Evolutionary conservation across 768 basidiomycete genomes (phyloP).

Genomic region (Hysterangium stoloniferum): DNA sequence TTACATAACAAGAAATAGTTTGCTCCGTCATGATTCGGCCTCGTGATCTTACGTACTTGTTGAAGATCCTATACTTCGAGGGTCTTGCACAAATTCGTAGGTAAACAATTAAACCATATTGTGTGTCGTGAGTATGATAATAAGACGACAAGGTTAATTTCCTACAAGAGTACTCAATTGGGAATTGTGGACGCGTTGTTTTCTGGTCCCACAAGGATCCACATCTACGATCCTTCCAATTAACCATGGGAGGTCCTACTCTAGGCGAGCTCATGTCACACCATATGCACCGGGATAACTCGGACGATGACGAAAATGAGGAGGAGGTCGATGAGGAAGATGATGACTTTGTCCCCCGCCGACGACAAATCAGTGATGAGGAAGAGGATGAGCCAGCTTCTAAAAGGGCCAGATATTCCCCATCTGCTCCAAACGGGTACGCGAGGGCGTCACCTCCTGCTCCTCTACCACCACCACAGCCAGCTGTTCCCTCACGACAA

Average conservation of each 20-base stretch:
- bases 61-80: too few species aligned
- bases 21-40: too few species aligned
- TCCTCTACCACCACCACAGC: slow-evolving; percentile 19
- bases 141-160: too few species aligned
- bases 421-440: slow-evolving; percentile 23
- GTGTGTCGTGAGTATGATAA: too few species aligned
- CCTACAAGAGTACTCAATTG: too few species aligned
- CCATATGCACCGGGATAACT: not conserved
- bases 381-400: slow-evolving; percentile 18
- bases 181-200: too few species aligned
- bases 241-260: not conserved
- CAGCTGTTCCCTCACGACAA: slow-evolving; percentile 52
- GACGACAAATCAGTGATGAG: slow-evolving; percentile 6
- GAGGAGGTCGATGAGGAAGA: slow-evolving; percentile 21
- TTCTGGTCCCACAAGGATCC: too few species aligned
- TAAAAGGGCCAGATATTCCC: slow-evolving; percentile 33
- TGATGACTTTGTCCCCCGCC: slow-evolving; percentile 16
- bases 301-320: not conserved
- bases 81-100: too few species aligned
- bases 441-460: slow-evolving; percentile 18
- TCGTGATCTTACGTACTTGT: too few species aligned
- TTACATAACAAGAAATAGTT: too few species aligned
- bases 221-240: too few species aligned
- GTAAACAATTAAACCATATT: too few species aligned
- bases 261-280: not conserved